Percentiles rank a stretch among this genome's conserved stretches.
Conservation (phyloP, 2,329 filamentous ascomycete genomes). For the Tetracladium maxilliforme region DNA sequence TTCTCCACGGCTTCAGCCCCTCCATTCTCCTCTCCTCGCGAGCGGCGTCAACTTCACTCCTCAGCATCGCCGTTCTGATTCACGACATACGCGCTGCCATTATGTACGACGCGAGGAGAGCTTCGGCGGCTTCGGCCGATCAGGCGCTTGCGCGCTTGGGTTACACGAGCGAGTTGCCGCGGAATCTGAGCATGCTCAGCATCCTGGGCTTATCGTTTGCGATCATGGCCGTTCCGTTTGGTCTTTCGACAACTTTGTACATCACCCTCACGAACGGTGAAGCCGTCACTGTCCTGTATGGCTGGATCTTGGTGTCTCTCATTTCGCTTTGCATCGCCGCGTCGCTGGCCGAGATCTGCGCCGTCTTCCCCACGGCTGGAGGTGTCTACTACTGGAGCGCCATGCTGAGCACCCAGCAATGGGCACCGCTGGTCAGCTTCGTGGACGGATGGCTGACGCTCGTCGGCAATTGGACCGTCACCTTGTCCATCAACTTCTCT, state of each 20-base stretch:
- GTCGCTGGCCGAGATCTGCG: conserved; percentile 54
- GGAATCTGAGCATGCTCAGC: conserved; percentile 54
- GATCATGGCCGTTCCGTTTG: conserved; percentile 61
- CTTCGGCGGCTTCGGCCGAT: no score
- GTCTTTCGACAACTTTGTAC: conserved; percentile 52
- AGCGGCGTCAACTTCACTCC: no score
- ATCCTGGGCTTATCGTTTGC: conserved; percentile 55
- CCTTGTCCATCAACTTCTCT: conserved; percentile 52
- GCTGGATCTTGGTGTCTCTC: conserved; percentile 51
- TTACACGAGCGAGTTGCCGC: conserved; percentile 51
- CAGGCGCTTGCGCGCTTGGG: conserved; percentile 50
- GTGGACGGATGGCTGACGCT: conserved; percentile 59
- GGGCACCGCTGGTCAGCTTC: conserved; percentile 52
- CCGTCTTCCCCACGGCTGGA: conserved; percentile 52
- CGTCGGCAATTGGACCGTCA: conserved; percentile 58
- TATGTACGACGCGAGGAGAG: no score
- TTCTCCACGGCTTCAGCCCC: no score
- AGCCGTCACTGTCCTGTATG: conserved; percentile 54
- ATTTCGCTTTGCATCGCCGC: conserved; percentile 49
- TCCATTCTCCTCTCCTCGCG: no score
- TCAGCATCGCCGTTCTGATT: no score
- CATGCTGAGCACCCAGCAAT: conserved; percentile 50
- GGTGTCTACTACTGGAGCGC: conserved; percentile 61
- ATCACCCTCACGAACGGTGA: conserved; percentile 56
- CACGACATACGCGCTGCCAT: no score